Evolutionary conservation across 2,329 filamentous ascomycete genomes (phyloP).

Genomic region (Fusarium humuli): DNA sequence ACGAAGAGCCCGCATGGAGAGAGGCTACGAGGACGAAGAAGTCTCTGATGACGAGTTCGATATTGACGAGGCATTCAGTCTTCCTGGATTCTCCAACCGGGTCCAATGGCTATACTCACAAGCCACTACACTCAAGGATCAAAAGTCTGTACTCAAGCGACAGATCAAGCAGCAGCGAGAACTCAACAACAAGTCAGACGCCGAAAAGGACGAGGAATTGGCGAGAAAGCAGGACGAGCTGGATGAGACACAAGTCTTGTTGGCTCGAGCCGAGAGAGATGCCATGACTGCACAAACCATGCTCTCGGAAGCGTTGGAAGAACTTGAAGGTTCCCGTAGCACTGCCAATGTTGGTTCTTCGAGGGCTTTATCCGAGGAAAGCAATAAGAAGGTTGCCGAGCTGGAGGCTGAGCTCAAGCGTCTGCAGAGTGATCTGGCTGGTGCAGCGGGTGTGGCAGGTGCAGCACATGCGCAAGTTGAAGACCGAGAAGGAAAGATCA

Average conservation of each 20-base stretch:
- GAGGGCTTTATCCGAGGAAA: constrained; percentile 46
- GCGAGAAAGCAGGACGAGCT: constrained; percentile 68
- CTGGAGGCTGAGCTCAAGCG: constrained; percentile 56
- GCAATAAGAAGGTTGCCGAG: constrained; percentile 53
- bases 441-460: constrained; percentile 41
- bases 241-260: constrained; percentile 55
- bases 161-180: constrained; percentile 97
- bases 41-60: constrained; percentile 70
- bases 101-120: constrained; percentile 83
- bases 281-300: constrained; percentile 58
- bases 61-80: constrained; percentile 72
- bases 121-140: constrained; percentile 82
- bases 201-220: constrained; percentile 74
- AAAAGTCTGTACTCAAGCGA: constrained; percentile 87
- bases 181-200: constrained; percentile 87
- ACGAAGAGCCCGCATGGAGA: constrained; percentile 64
- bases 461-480: constrained; percentile 45
- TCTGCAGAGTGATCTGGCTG: constrained; percentile 41
- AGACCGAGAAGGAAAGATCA: constrained; percentile 54
- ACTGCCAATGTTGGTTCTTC: constrained; percentile 41
- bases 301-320: constrained; percentile 60
- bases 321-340: constrained; percentile 57
- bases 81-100: constrained; percentile 80
- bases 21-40: constrained; percentile 69
- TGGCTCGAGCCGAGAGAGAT: constrained; percentile 55